Evolutionary conservation across 192 early-diverging fungal genomes (phyloP).

Genomic region (Coemansia sp.): DNA sequence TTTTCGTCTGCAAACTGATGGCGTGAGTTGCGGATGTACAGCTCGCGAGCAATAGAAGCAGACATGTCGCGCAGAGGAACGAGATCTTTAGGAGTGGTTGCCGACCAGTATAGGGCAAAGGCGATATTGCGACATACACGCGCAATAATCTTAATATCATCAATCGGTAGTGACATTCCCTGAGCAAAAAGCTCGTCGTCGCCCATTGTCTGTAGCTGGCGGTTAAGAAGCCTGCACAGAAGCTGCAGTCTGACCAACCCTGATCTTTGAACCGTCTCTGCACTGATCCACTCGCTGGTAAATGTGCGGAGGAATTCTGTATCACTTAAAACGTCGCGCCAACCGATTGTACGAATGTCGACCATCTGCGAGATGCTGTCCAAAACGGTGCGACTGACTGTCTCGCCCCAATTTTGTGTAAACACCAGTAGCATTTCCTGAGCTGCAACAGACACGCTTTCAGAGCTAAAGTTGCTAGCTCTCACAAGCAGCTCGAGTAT

Average conservation of each 20-base stretch:
- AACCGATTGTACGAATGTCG: slow-evolving; percentile 41
- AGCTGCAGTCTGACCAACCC: slow-evolving; percentile 54
- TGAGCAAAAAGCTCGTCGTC: slow-evolving; percentile 85
- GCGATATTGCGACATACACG: slow-evolving; percentile 60
- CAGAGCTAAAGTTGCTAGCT: slow-evolving; percentile 11
- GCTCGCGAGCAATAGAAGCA: slow-evolving; percentile 67
- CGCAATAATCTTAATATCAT: slow-evolving; percentile 24
- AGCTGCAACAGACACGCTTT: slow-evolving; percentile 5
- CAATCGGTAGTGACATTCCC: slow-evolving; percentile 27
- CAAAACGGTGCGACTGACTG: slow-evolving; percentile 31
- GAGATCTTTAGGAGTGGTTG: slow-evolving; percentile 38
- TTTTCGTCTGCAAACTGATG: slow-evolving; percentile 41
- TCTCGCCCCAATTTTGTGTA: slow-evolving; percentile 43
- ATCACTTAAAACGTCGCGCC: slow-evolving; percentile 24
- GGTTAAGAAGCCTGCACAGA: slow-evolving; percentile 69
- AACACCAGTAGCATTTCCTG: slow-evolving; percentile 37
- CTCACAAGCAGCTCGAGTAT: slow-evolving; percentile 32
- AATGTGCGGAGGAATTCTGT: slow-evolving; percentile 27
- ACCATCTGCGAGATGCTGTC: slow-evolving; percentile 43
- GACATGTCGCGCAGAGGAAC: slow-evolving; percentile 59
- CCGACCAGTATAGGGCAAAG: slow-evolving; percentile 71
- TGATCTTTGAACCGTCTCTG: slow-evolving; percentile 21
- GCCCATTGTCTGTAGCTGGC: slow-evolving; percentile 71
- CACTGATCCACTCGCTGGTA: slow-evolving; percentile 20
- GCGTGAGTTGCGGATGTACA: slow-evolving; percentile 51